Evolutionary conservation across 2,329 filamentous ascomycete species (phyloP), one percentile per base, ranked within the genome.

Genomic region (Nemania sp.): DNA sequence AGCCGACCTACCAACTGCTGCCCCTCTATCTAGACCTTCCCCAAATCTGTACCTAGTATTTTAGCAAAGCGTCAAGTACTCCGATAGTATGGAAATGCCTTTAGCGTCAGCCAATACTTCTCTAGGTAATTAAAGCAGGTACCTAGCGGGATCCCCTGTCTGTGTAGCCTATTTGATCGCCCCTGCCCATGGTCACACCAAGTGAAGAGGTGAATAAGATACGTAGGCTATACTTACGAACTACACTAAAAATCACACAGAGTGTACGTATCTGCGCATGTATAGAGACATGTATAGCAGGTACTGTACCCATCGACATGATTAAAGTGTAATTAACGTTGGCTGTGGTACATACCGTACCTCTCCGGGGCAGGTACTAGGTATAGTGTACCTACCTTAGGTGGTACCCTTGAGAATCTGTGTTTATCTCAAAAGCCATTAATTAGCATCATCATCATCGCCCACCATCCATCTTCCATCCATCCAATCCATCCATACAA

Each of bases 381-480:
- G 10, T 10, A 32, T 32, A 32, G 5, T 32, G 29, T 45, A 45
- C 41, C 41, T 64, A 57, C 43, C 24, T 38, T 11, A 55, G 5
- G 10, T 32, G 29, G 29, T 60, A 55, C 61, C 47, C 55, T 29
- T 57, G 41, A 24, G 63, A 62, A 56, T 43, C 49, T 53, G 47
- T 27, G 24, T 64, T 67, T 51, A 64, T 70, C 51, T 57, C 60
- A 43, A 51, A 59, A 57, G 45, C 29, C 53, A 64, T 61, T 29
- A 47, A 32, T n/a, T n/a, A n/a, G n/a, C n/a, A n/a, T n/a, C 66
- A 59, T 52, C 64, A 62, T 64, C 61, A 59, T 35, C 35, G 56
- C 53, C 27, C 20, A 51, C 47, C 47, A 10, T n/a, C 47, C 47
- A 43, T 56, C 35, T 41, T 24, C 32, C 10, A 35, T 13, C 15